These are phyloP conservation scores for Combretum micranthum DNA, from an alignment of 345 rosid species.

Conservation along the genomic window DNA sequence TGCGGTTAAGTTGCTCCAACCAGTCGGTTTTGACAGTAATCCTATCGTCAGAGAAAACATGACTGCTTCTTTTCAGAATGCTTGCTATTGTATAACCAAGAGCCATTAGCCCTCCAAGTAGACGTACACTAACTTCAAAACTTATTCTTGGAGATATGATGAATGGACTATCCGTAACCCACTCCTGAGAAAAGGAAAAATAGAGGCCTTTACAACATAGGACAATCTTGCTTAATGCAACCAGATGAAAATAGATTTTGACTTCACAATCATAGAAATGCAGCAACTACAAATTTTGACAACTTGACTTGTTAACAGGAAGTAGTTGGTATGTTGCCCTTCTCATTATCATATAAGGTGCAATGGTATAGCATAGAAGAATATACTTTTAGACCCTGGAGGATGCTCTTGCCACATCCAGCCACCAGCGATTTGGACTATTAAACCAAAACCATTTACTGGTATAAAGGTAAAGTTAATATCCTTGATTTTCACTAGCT, in stretches of 20 bases:
- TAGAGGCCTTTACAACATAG: neutral
- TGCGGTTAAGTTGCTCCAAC: slow-evolving; percentile 91
- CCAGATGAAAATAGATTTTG: neutral
- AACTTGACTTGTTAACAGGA: too few species aligned
- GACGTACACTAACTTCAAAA: slow-evolving; percentile 92
- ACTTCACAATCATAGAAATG: neutral
- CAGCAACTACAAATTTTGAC: too few species aligned
- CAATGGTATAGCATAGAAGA: too few species aligned
- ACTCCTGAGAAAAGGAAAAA: slow-evolving; percentile 57
- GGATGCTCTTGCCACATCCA: too few species aligned
- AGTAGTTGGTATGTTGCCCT: too few species aligned
- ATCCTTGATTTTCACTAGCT: too few species aligned
- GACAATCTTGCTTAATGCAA: slow-evolving; percentile 1
- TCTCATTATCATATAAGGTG: too few species aligned
- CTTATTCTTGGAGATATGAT: slow-evolving; percentile 97
- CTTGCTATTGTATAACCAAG: slow-evolving; percentile 91
- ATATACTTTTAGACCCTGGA: too few species aligned
- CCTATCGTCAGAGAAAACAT: slow-evolving; percentile 60
- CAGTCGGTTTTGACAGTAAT: slow-evolving; percentile 85
- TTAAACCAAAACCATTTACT: too few species aligned
- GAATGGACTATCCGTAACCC: slow-evolving; percentile 96
- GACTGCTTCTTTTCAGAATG: slow-evolving; percentile 92
- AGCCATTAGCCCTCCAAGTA: slow-evolving; percentile 97
- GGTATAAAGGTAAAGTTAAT: too few species aligned
- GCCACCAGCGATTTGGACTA: too few species aligned